Evolutionary conservation across 1,284 basidiomycete species (phyloP).

Genomic region (Microbotryum lychnidis-dioicae): DNA sequence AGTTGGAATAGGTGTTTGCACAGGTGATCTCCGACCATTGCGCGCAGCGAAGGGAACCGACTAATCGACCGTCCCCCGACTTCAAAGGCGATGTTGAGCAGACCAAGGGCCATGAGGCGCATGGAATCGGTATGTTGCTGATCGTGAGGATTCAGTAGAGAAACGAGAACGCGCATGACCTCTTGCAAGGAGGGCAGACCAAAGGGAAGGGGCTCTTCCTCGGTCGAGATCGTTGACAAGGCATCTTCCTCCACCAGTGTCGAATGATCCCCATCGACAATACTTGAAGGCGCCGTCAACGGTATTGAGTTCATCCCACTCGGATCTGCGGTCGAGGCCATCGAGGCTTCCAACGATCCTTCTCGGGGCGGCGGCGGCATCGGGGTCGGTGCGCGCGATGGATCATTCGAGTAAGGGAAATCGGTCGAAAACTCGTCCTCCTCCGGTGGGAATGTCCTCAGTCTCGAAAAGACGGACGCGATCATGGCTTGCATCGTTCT

Average conservation of each 20-base stretch:
- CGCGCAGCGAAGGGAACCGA: conserved; percentile 57
- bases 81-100: conserved; percentile 85
- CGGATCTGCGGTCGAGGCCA: background rate
- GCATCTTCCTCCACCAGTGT: too few species aligned
- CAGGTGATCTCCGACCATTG: conserved; percentile 72
- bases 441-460: conserved; percentile 45
- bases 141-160: conserved; percentile 88
- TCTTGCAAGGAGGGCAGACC: conserved; percentile 89
- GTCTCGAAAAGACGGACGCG: conserved; percentile 65
- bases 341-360: background rate
- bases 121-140: conserved; percentile 95
- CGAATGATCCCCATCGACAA: too few species aligned
- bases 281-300: background rate
- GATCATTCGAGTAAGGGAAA: too few species aligned
- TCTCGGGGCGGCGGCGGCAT: too few species aligned
- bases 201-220: conserved; percentile 45
- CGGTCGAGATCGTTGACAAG: too few species aligned
- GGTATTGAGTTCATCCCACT: background rate
- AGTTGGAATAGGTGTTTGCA: conserved; percentile 91
- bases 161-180: conserved; percentile 85
- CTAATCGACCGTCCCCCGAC: conserved; percentile 64
- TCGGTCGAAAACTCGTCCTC: conserved; percentile 1
- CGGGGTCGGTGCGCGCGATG: too few species aligned
- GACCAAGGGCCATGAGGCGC: conserved; percentile 75
- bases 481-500: conserved; percentile 85